Conservation (phyloP, 768 basidiomycete genomes). For the Leccinum truebloodii region DNA sequence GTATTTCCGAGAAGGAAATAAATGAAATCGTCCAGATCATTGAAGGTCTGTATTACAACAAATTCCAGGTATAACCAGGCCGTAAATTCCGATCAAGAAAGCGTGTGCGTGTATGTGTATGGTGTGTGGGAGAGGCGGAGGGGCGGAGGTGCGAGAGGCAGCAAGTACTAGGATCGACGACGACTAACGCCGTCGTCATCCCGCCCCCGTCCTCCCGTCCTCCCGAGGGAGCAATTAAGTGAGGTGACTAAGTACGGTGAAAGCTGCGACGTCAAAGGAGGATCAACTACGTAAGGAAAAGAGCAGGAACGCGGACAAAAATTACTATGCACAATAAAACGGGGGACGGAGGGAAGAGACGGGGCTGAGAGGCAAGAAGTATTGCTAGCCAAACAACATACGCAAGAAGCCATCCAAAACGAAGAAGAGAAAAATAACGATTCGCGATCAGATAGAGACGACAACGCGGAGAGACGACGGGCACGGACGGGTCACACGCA, state of each 20-base stretch:
- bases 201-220: background rate
- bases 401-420: conserved; percentile 22
- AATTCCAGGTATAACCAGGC: conserved; percentile 36
- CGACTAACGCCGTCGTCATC: conserved; percentile 16
- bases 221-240: conserved; percentile 19
- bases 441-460: conserved; percentile 9
- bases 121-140: background rate
- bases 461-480: conserved; percentile 10
- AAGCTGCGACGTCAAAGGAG: conserved; percentile 14
- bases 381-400: conserved; percentile 22
- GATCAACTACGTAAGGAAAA: conserved; percentile 1
- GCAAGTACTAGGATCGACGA: background rate
- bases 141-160: background rate
- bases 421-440: conserved; percentile 1
- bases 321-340: conserved; percentile 28
- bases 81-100: conserved; percentile 31
- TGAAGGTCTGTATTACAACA: conserved; percentile 37
- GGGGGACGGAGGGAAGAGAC: background rate
- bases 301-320: conserved; percentile 1
- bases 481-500: conserved; percentile 18
- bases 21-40: conserved; percentile 24
- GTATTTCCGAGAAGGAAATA: background rate
- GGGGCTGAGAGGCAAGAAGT: conserved; percentile 5
- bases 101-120: background rate
- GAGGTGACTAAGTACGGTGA: conserved; percentile 26